Base-by-base conservation (phyloP, 805 yeast genomes). In the Komagataella populi region DNA sequence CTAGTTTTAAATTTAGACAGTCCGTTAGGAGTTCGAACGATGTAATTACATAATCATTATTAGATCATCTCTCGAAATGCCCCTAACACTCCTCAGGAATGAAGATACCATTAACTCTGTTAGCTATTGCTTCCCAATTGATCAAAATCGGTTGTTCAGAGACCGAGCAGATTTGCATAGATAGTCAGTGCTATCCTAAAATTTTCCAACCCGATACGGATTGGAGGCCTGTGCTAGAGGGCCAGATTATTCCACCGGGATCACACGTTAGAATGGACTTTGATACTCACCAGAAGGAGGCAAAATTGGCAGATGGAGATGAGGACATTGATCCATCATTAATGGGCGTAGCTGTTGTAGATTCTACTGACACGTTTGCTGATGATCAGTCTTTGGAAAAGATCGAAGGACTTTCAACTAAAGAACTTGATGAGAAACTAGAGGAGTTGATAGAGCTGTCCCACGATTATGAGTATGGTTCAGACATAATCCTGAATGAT, bases 161-260 rank as follows among this genome's bases (percentile, higher is more conserved):
- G 14, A 14, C 5, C 6, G 39, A 30, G 14, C 8, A 30, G 10
- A 30, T 30, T 14, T 30, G 39, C 39, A 30, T 30, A 30, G 39
- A 14, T 30, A 53, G 59, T 1, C 76, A 79, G 54, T 85, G 91
- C 59, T 84, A 84, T 59, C 84, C 87, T 1, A 66, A 66, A 46
- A 54, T 76, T 2, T 88, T 89, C 60, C 76, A 65, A 44, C 85
- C 96, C 1, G 65, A 81, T 0, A 54, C 61, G 1, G 78, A 84
- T 55, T 90, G 96, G 95, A 80, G 81, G 66, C 60, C 61, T 1
- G 76, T 90, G 4, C 71, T 67, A 56, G 82, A 77, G 48, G 88
- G 82, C n/a, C 96, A 87, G 59, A 72, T 76, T 6, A 72, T 90
- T 3, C 96, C 96, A 0, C 77, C 77, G 6, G 98, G 97, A 0